phyloP scores from a whole-genome alignment of 2,329 filamentous ascomycete genomes.

The Neurospora crassa region DNA sequence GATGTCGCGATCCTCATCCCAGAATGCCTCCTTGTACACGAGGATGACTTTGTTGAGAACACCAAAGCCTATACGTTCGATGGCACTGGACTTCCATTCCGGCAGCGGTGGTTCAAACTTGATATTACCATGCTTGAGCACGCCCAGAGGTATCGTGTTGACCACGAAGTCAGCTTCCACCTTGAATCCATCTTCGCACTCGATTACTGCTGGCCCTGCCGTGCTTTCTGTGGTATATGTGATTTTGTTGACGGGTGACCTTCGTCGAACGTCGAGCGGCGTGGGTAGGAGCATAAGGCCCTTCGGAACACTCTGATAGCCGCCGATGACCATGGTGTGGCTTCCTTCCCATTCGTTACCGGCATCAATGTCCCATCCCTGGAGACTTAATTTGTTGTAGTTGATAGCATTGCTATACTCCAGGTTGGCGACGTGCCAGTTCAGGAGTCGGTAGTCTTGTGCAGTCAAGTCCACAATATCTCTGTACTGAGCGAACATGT shows the following conservation, averaged over 20 bases:
- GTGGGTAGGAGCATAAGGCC: conserved; percentile 71
- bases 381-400: conserved; percentile 75
- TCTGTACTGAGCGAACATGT: conserved; percentile 82
- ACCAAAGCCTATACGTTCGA: conserved; percentile 81
- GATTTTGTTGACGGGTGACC: conserved; percentile 63
- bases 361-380: conserved; percentile 93
- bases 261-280: conserved; percentile 67
- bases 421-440: conserved; percentile 97
- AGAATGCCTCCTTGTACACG: conserved; percentile 82
- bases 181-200: conserved; percentile 66
- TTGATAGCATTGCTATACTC: conserved; percentile 96
- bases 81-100: conserved; percentile 70
- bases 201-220: conserved; percentile 46
- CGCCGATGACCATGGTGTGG: conserved; percentile 87
- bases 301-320: conserved; percentile 87
- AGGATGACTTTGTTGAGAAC: conserved; percentile 92
- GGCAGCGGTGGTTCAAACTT: conserved; percentile 89
- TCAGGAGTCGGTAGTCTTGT: conserved; percentile 81
- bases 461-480: conserved; percentile 71
- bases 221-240: conserved; percentile 44
- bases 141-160: conserved; percentile 80
- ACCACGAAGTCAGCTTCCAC: conserved; percentile 87
- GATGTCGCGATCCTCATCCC: conserved; percentile 83
- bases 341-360: conserved; percentile 96
- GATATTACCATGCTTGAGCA: conserved; percentile 74